phyloP scores from a whole-genome alignment of 2,329 filamentous ascomycete genomes.

The Aspergillus ruber region DNA sequence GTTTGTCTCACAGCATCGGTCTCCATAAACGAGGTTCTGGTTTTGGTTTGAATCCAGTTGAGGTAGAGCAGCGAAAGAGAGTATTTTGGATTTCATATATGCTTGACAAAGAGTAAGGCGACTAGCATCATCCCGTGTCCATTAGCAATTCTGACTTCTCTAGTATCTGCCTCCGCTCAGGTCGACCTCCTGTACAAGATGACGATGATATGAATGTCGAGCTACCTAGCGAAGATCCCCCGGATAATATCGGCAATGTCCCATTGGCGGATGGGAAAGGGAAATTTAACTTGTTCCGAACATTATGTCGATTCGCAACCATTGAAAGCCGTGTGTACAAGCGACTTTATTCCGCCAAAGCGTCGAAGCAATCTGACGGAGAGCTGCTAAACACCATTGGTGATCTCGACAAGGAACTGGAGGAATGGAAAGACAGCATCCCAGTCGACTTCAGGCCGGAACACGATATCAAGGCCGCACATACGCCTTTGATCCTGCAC shows the following conservation, averaged over 20 bases:
- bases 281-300: slow-evolving; percentile 89
- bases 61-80: slow-evolving; percentile 81
- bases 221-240: slow-evolving; percentile 80
- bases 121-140: neutral
- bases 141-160: slow-evolving; percentile 7
- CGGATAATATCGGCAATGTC: slow-evolving; percentile 91
- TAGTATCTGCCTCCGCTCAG: slow-evolving; percentile 64
- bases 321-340: slow-evolving; percentile 96
- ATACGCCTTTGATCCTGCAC: slow-evolving; percentile 89
- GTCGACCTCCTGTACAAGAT: slow-evolving; percentile 64
- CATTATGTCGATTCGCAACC: slow-evolving; percentile 83
- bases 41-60: slow-evolving; percentile 87
- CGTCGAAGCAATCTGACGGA: slow-evolving; percentile 83
- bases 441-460: slow-evolving; percentile 95
- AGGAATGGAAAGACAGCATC: slow-evolving; percentile 94
- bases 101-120: slow-evolving; percentile 60
- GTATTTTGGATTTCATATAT: slow-evolving; percentile 74
- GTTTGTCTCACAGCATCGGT: slow-evolving; percentile 87
- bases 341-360: slow-evolving; percentile 84
- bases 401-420: slow-evolving; percentile 80
- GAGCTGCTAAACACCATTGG: slow-evolving; percentile 93
- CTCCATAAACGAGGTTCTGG: slow-evolving; percentile 88
- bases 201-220: slow-evolving; percentile 93
- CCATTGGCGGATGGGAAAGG: slow-evolving; percentile 80
- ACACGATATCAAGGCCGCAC: slow-evolving; percentile 86